Evolutionary conservation across 1,284 basidiomycete genomes (phyloP).

Genomic region (Hortiboletus rubellus): DNA sequence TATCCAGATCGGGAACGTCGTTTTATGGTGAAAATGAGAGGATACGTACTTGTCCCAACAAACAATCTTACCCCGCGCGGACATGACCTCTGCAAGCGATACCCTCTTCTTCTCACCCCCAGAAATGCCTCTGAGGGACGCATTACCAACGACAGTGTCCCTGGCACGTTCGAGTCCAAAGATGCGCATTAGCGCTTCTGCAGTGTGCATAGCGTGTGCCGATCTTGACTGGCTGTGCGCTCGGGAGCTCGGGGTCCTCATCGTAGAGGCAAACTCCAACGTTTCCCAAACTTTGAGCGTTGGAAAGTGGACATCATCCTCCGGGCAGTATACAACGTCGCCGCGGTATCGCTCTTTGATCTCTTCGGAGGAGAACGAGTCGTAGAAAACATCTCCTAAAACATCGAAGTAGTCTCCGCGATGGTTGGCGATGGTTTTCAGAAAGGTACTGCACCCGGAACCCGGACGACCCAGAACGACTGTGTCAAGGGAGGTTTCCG

Average conservation of each 20-base stretch:
- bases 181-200: conserved; percentile 60
- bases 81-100: conserved; percentile 54
- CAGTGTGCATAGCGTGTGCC: conserved; percentile 43
- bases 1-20: not conserved
- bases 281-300: conserved; percentile 71
- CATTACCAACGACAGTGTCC: conserved; percentile 68
- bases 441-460: conserved; percentile 71
- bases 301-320: conserved; percentile 75
- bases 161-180: conserved; percentile 67
- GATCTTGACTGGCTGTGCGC: not conserved
- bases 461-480: conserved; percentile 63
- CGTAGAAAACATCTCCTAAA: conserved; percentile 65
- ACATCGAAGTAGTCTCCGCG: conserved; percentile 58
- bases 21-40: not conserved
- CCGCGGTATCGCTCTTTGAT: conserved; percentile 58
- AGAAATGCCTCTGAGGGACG: conserved; percentile 70
- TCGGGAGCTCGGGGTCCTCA: conserved; percentile 47
- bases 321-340: conserved; percentile 65
- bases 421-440: conserved; percentile 72
- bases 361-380: conserved; percentile 55
- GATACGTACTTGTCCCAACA: conserved; percentile 51
- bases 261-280: conserved; percentile 59
- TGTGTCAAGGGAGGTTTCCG: conserved; percentile 13
- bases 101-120: conserved; percentile 80
- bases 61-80: conserved; percentile 43